Evolutionary conservation across 2,329 filamentous ascomycete genomes (phyloP), one percentile per base, ranked within the genome.

Genomic region (Epichloe amarillans): DNA sequence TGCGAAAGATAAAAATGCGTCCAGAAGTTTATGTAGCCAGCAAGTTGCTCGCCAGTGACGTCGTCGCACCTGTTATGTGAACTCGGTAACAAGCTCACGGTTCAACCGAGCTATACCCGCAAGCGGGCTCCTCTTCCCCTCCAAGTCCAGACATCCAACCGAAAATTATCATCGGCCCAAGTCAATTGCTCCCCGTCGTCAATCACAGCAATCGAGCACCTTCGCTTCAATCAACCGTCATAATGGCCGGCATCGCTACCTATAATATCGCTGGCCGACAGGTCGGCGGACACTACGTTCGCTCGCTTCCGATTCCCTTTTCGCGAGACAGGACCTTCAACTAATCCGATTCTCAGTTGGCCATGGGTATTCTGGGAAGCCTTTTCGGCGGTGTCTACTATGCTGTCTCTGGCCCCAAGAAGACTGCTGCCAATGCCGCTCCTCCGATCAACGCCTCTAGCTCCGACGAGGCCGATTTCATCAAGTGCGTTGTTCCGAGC

Each of bases 381-480:
- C 58, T 81, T 46, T 76, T 77, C 60, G 70, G 70, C 58, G 75
- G 72, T 54, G 61, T 62, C 62, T 74, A 73, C 64, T 60, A 69
- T 39, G 66, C 69, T 50, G 53, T 68, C 51, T 64, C 68, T 46
- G 72, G 77, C 54, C 64, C 70, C 63, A 71, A 70, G 57, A 67
- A 67, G 56, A 66, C 70, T 53, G 61, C 69, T 42, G 70, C 73
- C 55, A 60, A 63, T 45, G 69, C 72, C 53, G 64, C 73, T 47
- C 78, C 78, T 55, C 78, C 78, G 47, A 78, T 82, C 71, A 80
- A 81, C 66, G 78, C 78, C 53, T 73, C 75, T 49, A 79, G 72
- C 69, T 71, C 76, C 60, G 78, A 80, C 63, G 78, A 82, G 71
- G 76, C 74, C 66, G 76, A 80, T 64, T 82, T 82, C 68, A 80